Conservation (phyloP, 805 yeast genomes). For the Metschnikowia corniflorae region DNA sequence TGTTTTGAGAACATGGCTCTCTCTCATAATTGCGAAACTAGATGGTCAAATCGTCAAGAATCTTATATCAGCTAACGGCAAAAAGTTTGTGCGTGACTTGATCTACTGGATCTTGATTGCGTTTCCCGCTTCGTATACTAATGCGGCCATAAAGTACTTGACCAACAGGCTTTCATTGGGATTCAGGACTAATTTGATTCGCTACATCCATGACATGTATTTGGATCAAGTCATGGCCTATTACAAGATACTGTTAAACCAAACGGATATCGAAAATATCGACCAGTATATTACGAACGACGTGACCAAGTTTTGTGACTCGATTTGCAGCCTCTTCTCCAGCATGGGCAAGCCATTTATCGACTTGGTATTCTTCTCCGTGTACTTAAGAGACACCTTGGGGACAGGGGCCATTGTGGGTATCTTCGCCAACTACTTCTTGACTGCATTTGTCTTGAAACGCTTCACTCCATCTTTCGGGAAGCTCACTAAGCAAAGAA, state of each 20-base stretch:
- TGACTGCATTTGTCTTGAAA: conserved; percentile 74
- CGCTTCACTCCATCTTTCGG: conserved; percentile 83
- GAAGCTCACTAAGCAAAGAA: conserved; percentile 63
- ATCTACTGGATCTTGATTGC: conserved; percentile 87
- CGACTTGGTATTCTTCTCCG: conserved; percentile 78
- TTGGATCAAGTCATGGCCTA: conserved; percentile 77
- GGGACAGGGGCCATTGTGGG: conserved; percentile 87
- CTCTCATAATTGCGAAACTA: conserved; percentile 77
- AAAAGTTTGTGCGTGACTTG: conserved; percentile 70
- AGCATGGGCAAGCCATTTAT: conserved; percentile 89
- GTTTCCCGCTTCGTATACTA: conserved; percentile 88
- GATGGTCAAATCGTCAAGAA: conserved; percentile 93
- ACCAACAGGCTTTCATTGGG: conserved; percentile 74
- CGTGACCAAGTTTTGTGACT: conserved; percentile 72
- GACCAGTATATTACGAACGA: conserved; percentile 89
- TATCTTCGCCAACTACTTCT: conserved; percentile 72
- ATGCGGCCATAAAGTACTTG: conserved; percentile 80
- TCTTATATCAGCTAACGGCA: conserved; percentile 76
- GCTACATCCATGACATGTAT: conserved; percentile 89
- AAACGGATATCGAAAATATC: conserved; percentile 55
- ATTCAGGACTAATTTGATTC: conserved; percentile 76
- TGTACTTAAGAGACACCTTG: conserved; percentile 77
- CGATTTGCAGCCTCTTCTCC: conserved; percentile 79
- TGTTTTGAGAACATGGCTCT: conserved; percentile 80
- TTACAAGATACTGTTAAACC: conserved; percentile 71